Base-by-base conservation (phyloP, 306 rosid species). In the Alnus rubra region DNA sequence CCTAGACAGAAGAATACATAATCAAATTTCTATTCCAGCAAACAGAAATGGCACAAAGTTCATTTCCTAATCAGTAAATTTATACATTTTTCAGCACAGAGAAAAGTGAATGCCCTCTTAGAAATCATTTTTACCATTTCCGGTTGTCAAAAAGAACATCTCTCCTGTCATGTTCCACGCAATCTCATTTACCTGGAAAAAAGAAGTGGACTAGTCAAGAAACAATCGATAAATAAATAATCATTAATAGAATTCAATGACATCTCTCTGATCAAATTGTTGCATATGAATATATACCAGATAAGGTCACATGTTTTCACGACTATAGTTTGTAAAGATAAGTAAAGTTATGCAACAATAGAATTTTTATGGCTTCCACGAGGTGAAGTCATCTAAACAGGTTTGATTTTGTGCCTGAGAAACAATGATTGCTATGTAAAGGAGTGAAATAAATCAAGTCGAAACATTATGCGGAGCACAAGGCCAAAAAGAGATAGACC, bases 131-230 rank as follows among this genome's bases (percentile, higher is more conserved):
- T 86, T 84, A 94, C 98, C 98, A 54, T 92, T 92, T 87, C 98
- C 98, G 16, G 98, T 95, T 3, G 98, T 95, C 83, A 95, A 80
- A 69, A 92, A 91, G 82, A 95, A 95, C 91, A 88, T 88, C 77
- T 95, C 98, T 56, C 98, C 96, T 2, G 92, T 91, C 93, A 90
- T 92, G 88, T 91, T 92, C 98, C 98, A 92, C 51, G 98, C 93
- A 87, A 94, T 94, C 85, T 94, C 98, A 84, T 94, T 94, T 42
- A 94, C 97, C 98, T 94, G 82, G 67, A 74, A 59, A 59, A 80
- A 65, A 28, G 42, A 53, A 69, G 28, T 56, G 75, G 68, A 75
- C 31, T 2, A 5, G 47, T 74, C 44, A 74, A 52, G 71, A 47
- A 60, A 45, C n/a, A 56, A 73, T 45, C 77, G 48, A 75, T 49